phyloP scores from a whole-genome alignment of 2,329 filamentous ascomycete species.

The Madurella mycetomatis region DNA sequence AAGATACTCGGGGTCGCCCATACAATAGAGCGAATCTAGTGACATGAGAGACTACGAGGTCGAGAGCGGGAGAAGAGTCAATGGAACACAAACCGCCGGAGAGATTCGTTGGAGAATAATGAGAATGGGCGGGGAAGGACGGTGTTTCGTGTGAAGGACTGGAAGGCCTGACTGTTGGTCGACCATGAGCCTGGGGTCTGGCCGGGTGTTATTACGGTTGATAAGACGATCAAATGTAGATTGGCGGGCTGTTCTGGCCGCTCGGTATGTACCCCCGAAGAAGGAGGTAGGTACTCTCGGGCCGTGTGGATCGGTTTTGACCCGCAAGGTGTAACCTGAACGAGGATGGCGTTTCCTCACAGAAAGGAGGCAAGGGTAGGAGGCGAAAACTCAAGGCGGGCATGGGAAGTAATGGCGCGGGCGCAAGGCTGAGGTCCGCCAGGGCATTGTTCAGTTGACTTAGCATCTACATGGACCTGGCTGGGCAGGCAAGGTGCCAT shows the following conservation, averaged over 20 bases:
- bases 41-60: slow-evolving; percentile 4
- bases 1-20: background rate
- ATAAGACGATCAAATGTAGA: slow-evolving; percentile 20
- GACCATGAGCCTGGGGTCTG: slow-evolving; percentile 10
- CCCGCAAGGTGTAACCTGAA: slow-evolving; percentile 9
- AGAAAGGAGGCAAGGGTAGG: slow-evolving; percentile 4
- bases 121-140: slow-evolving; percentile 7
- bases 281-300: slow-evolving; percentile 8
- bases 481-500: slow-evolving; percentile 10
- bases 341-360: slow-evolving; percentile 8
- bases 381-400: slow-evolving; percentile 2
- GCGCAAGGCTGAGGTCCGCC: slow-evolving; percentile 18
- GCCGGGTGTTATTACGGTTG: slow-evolving; percentile 15
- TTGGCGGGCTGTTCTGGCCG: slow-evolving; percentile 4
- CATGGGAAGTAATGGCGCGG: background rate
- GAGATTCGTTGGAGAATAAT: slow-evolving; percentile 1
- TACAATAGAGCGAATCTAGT: slow-evolving; percentile 8
- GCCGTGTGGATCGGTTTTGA: slow-evolving; percentile 5
- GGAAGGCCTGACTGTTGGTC: slow-evolving; percentile 16
- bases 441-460: slow-evolving; percentile 23
- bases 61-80: slow-evolving; percentile 2
- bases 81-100: slow-evolving; percentile 13
- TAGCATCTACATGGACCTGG: slow-evolving; percentile 14
- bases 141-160: background rate
- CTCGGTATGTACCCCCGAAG: slow-evolving; percentile 9